phyloP scores from a whole-genome alignment of 352 stramenopile species.

The Blastocystis sp. region DNA sequence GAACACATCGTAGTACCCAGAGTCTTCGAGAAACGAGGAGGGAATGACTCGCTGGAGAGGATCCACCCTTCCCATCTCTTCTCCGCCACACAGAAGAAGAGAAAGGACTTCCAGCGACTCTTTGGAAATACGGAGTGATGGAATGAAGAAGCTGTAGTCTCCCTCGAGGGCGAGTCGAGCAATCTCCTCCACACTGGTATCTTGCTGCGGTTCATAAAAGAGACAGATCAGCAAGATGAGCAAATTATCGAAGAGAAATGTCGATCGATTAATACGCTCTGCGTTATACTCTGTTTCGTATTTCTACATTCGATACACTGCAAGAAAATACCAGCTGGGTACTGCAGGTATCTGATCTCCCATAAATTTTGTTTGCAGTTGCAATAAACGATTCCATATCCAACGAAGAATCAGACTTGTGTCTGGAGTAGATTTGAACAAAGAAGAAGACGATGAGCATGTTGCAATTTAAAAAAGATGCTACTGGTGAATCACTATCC shows the following conservation, averaged over 20 bases:
- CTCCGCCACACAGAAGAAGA: not conserved
- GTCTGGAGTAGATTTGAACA: not conserved
- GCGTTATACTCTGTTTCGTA: not conserved
- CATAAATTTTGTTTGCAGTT: not conserved
- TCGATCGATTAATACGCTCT: not conserved
- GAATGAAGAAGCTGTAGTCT: slow-evolving; percentile 24
- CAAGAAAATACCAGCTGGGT: not conserved
- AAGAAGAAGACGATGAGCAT: slow-evolving; percentile 3
- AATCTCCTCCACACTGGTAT: not conserved
- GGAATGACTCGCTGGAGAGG: not conserved
- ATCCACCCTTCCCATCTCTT: not conserved
- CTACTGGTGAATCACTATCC: not conserved
- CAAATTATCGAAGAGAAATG: slow-evolving; percentile 18
- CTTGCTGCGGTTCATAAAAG: not conserved
- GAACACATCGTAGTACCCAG: not conserved
- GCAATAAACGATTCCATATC: not conserved
- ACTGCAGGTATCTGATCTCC: not conserved
- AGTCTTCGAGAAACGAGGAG: not conserved
- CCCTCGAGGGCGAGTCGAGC: not conserved
- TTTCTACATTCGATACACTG: not conserved
- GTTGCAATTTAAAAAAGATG: not conserved
- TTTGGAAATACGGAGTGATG: not conserved
- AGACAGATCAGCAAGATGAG: slow-evolving; percentile 32
- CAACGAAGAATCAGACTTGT: not conserved
- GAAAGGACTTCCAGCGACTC: not conserved